Conservation (phyloP, 495 filamentous ascomycete species). For the Recurvomyces mirabilis region DNA sequence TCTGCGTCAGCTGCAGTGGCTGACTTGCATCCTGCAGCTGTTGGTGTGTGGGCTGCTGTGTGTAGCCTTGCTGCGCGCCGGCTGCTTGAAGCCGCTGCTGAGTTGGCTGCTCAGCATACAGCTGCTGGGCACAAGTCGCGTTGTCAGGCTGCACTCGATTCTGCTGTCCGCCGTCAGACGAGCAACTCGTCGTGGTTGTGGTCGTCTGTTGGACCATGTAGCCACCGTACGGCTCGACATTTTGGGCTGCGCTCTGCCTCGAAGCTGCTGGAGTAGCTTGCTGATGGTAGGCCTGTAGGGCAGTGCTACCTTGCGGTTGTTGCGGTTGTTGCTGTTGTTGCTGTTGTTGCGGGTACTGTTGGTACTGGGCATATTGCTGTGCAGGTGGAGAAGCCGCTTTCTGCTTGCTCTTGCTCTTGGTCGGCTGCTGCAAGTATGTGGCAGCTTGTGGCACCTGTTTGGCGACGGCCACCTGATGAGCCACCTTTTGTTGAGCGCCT, state of each 20-base stretch:
- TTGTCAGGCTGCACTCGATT: no score
- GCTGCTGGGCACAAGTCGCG: no score
- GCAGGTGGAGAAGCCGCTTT: neutral
- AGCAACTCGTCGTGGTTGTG: no score
- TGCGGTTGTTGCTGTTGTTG: neutral
- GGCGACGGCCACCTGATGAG: no score
- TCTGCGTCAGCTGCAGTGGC: conserved; percentile 1
- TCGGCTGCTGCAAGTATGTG: no score
- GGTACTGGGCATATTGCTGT: no score
- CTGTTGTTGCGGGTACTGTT: neutral
- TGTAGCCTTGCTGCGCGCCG: neutral
- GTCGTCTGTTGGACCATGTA: no score
- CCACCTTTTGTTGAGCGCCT: no score
- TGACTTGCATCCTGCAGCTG: neutral
- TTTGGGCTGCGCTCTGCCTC: neutral
- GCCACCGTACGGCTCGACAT: no score
- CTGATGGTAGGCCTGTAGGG: neutral
- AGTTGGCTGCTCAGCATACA: no score
- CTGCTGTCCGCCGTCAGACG: neutral
- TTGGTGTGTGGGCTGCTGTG: neutral
- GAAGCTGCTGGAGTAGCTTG: neutral
- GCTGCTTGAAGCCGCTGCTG: neutral
- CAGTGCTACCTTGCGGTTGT: neutral
- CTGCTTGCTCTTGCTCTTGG: no score
- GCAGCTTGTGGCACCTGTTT: no score